These are phyloP conservation scores for Quercus rubra DNA, from an alignment of 306 rosid species.

Conservation along the genomic window DNA sequence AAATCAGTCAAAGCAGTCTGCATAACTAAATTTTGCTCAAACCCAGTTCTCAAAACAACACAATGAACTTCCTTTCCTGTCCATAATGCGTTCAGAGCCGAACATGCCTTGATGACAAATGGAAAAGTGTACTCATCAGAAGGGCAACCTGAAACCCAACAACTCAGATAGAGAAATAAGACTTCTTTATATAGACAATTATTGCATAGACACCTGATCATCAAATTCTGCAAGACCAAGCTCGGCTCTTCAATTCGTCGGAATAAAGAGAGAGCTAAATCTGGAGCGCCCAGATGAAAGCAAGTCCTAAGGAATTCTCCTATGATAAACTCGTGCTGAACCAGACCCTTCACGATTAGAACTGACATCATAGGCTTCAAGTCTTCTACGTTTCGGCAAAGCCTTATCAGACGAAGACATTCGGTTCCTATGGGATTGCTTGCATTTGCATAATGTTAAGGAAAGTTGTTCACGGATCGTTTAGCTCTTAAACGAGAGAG, in stretches of 20 bases:
- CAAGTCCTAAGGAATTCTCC: conserved; percentile 21
- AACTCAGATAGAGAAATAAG: conserved; percentile 1
- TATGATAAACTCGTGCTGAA: not conserved
- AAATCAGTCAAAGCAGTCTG: conserved; percentile 28
- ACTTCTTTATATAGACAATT: conserved; percentile 23
- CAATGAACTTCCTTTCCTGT: conserved; percentile 27
- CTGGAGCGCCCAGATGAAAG: conserved; percentile 25
- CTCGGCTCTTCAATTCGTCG: conserved; percentile 21
- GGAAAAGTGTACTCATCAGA: conserved; percentile 33
- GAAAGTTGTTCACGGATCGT: not conserved
- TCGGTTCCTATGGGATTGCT: not conserved
- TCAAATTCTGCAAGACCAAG: conserved; percentile 25
- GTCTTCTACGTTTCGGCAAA: conserved; percentile 5
- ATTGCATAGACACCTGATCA: conserved; percentile 26
- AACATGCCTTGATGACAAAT: conserved; percentile 31
- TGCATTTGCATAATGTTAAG: not conserved
- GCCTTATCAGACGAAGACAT: conserved; percentile 18
- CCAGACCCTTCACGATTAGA: conserved; percentile 15
- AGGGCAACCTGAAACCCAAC: conserved; percentile 24
- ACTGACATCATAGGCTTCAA: conserved; percentile 20
- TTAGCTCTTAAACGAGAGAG: not conserved
- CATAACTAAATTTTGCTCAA: conserved; percentile 24
- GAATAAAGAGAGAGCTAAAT: conserved; percentile 22
- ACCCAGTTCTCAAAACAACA: conserved; percentile 25
- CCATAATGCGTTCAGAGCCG: conserved; percentile 18